Percentiles rank a stretch among this genome's conserved stretches.
Conservation (phyloP, 768 basidiomycete genomes). For the Podaxis sp. region DNA sequence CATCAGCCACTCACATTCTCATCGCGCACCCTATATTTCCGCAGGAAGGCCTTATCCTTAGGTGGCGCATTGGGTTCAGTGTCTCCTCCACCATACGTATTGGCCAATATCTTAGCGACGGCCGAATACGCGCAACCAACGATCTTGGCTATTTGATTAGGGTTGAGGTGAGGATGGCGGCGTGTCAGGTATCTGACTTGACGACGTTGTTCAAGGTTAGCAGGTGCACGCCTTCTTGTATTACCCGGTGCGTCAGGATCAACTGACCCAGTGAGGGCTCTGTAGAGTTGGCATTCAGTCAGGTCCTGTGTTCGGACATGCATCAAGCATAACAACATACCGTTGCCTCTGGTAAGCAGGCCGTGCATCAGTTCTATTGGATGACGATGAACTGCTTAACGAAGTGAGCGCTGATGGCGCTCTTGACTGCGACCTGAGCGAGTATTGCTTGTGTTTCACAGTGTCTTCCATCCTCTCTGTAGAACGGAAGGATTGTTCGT, state of each 20-base stretch:
- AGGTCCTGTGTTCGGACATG: neutral
- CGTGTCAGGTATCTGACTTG: constrained; percentile 4
- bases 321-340: neutral
- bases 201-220: constrained; percentile 6
- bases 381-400: neutral
- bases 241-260: neutral
- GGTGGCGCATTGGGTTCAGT: neutral
- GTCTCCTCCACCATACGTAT: constrained; percentile 3
- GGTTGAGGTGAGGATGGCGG: neutral
- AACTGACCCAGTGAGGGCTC: neutral
- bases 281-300: neutral
- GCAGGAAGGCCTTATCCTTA: neutral
- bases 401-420: neutral
- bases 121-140: constrained; percentile 1
- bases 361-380: neutral
- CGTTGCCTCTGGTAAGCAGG: neutral
- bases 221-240: neutral
- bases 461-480: neutral
- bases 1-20: neutral
- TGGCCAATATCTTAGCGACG: neutral
- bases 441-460: neutral
- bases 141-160: neutral
- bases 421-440: neutral
- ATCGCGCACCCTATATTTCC: neutral
- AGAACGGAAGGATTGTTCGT: neutral